Conservation (phyloP, 139 green algal genomes). For the Picochlorum costavermella region DNA sequence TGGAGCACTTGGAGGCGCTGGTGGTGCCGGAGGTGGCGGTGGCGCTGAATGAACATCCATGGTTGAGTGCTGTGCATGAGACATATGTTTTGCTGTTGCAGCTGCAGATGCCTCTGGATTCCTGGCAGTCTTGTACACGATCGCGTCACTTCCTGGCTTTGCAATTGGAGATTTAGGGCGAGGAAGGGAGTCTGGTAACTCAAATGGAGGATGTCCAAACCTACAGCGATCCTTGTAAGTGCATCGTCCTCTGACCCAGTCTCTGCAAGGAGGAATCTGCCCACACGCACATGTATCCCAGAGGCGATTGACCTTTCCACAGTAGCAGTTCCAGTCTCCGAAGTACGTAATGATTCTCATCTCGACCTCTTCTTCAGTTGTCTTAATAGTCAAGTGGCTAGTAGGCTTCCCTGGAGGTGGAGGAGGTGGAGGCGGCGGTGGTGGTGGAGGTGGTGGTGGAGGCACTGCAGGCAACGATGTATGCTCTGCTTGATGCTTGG, state of each 20-base stretch:
- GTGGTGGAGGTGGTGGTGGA: slow-evolving; percentile 2
- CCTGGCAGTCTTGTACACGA: slow-evolving; percentile 10
- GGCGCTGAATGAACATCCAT: background rate
- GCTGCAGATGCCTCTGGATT: background rate
- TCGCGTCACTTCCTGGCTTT: slow-evolving; percentile 19
- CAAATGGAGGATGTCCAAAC: slow-evolving; percentile 38
- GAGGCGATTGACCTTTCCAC: slow-evolving; percentile 23
- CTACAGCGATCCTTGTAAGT: slow-evolving; percentile 29
- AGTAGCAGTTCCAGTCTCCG: slow-evolving; percentile 40
- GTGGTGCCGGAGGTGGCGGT: background rate
- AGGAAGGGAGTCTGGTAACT: slow-evolving; percentile 26
- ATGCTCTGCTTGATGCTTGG: background rate
- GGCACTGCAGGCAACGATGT: background rate
- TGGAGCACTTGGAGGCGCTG: background rate
- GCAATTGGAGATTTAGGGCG: slow-evolving; percentile 28
- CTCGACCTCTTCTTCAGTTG: slow-evolving; percentile 8
- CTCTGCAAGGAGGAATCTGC: slow-evolving; percentile 28
- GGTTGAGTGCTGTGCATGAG: background rate
- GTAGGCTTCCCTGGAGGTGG: slow-evolving; percentile 1
- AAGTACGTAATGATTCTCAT: slow-evolving; percentile 37
- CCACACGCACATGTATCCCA: slow-evolving; percentile 41
- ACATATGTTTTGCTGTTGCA: slow-evolving; percentile 11
- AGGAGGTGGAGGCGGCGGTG: slow-evolving; percentile 3
- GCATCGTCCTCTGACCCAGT: slow-evolving; percentile 43
- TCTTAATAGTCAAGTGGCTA: background rate